These are phyloP conservation scores for Hypoxylon trugodes DNA, from an alignment of 495 filamentous ascomycete species.

Conservation along the genomic window DNA sequence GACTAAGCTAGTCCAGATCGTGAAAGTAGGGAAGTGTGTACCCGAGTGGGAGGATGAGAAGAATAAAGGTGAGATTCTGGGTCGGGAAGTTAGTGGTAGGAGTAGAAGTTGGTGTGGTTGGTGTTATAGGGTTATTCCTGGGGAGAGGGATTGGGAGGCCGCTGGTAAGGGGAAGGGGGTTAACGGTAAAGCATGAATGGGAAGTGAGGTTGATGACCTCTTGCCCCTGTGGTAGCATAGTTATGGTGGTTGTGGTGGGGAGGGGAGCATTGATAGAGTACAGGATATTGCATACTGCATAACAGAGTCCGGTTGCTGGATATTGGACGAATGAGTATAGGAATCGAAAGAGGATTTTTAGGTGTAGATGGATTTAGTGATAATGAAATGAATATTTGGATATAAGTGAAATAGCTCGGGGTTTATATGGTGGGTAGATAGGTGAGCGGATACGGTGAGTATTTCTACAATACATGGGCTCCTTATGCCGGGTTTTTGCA, in stretches of 20 bases:
- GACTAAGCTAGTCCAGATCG: slow-evolving; percentile 77
- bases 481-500: too few species aligned
- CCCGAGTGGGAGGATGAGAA: slow-evolving; percentile 83
- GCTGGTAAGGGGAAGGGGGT: background rate
- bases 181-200: background rate
- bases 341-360: background rate
- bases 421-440: too few species aligned
- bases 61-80: slow-evolving; percentile 61
- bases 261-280: background rate
- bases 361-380: background rate
- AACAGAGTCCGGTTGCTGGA: too few species aligned
- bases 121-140: slow-evolving; percentile 68
- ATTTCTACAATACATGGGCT: too few species aligned
- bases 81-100: slow-evolving; percentile 62
- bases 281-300: background rate
- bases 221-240: background rate
- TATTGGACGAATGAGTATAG: too few species aligned
- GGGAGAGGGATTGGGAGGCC: slow-evolving; percentile 46
- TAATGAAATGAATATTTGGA: too few species aligned
- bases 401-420: too few species aligned
- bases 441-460: too few species aligned
- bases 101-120: slow-evolving; percentile 73
- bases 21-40: slow-evolving; percentile 81
- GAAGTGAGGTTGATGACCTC: background rate
- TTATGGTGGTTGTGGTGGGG: background rate